These are phyloP conservation scores for Geotrichum ghanense DNA, from an alignment of 805 yeast genomes.

Conservation along the genomic window DNA sequence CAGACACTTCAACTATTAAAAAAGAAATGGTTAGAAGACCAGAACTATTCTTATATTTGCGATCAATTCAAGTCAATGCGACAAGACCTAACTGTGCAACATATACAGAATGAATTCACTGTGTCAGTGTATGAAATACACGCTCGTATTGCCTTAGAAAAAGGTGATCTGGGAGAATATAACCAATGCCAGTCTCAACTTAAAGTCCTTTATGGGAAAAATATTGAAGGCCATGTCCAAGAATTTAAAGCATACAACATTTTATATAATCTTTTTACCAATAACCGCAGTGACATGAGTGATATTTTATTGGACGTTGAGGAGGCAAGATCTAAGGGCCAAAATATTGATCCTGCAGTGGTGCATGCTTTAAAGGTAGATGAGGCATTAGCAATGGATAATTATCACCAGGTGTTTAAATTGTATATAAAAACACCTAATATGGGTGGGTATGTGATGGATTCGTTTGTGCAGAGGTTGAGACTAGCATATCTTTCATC, in stretches of 20 bases:
- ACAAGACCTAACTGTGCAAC: conserved; percentile 90
- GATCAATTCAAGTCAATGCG: conserved; percentile 88
- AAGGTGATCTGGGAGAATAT: conserved; percentile 82
- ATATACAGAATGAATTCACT: conserved; percentile 66
- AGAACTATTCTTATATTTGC: conserved; percentile 63
- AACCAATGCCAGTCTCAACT: conserved; percentile 89
- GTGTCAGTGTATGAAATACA: conserved; percentile 74
- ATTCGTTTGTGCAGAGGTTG: conserved; percentile 45
- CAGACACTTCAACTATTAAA: conserved; percentile 45
- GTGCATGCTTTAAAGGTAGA: conserved; percentile 29
- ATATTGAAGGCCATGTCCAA: conserved; percentile 29
- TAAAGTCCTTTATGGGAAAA: conserved; percentile 43
- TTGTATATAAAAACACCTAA: conserved; percentile 31
- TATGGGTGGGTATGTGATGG: conserved; percentile 36
- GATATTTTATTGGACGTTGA: conserved; percentile 26
- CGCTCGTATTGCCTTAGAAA: conserved; percentile 75
- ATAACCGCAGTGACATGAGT: conserved; percentile 45
- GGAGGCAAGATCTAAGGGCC: conserved; percentile 13
- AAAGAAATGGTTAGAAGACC: conserved; percentile 39
- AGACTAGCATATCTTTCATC: conserved; percentile 44
- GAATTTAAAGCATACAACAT: conserved; percentile 70
- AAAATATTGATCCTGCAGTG: conserved; percentile 19
- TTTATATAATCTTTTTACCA: conserved; percentile 64
- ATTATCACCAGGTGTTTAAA: conserved; percentile 44
- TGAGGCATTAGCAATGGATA: conserved; percentile 27